phyloP scores from a whole-genome alignment of 139 green algal genomes.

The Haematococcus lacustris region DNA sequence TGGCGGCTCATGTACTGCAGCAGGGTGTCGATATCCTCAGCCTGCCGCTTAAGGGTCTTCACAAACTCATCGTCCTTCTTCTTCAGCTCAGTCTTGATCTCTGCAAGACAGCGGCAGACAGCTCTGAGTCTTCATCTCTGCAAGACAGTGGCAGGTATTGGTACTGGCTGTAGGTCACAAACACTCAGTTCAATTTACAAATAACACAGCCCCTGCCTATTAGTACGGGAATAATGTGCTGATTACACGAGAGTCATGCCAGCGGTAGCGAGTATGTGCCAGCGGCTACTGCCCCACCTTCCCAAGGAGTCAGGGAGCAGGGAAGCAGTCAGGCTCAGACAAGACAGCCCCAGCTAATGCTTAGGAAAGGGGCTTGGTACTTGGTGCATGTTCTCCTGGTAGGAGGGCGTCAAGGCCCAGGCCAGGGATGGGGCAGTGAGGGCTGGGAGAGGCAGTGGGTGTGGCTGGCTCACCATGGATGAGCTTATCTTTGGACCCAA shows the following conservation, averaged over 20 bases:
- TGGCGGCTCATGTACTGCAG: slow-evolving; percentile 46
- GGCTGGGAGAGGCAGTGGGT: too few relatives aligned
- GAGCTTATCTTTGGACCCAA: slow-evolving; percentile 57
- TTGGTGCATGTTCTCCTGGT: too few relatives aligned
- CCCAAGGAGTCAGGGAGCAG: background rate
- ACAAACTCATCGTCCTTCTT: slow-evolving; percentile 75
- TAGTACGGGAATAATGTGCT: background rate
- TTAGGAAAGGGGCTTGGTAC: too few relatives aligned
- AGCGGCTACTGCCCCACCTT: background rate
- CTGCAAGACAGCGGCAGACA: slow-evolving; percentile 2
- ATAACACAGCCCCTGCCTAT: background rate
- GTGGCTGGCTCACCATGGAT: slow-evolving; percentile 28
- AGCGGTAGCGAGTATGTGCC: background rate
- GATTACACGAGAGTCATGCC: background rate
- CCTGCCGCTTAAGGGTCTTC: slow-evolving; percentile 53
- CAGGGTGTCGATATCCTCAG: slow-evolving; percentile 56
- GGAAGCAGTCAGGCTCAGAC: too few relatives aligned
- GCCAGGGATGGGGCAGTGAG: too few relatives aligned
- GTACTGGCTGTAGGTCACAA: background rate
- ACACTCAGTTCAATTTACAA: background rate
- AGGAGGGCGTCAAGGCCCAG: too few relatives aligned
- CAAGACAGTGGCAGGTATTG: background rate
- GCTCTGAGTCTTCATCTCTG: background rate
- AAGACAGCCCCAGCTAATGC: too few relatives aligned
- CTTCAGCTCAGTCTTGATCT: slow-evolving; percentile 62